Evolutionary conservation across 306 rosid species (phyloP).

Genomic region (Trifolium repens): DNA sequence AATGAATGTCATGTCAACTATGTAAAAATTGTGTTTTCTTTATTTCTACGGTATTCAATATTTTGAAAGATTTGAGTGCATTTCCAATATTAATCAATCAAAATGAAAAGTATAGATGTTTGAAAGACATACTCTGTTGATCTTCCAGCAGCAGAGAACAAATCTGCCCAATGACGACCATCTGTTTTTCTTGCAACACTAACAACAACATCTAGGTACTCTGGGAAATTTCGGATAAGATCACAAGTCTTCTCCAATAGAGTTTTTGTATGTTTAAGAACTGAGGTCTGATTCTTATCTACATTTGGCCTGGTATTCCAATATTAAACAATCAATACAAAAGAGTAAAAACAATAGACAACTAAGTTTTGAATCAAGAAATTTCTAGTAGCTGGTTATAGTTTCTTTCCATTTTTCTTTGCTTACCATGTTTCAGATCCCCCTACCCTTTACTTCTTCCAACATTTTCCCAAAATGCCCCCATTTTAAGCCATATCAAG

Average conservation of each 20-base stretch:
- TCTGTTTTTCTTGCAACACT: conserved; percentile 99
- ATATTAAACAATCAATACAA: conserved; percentile 39
- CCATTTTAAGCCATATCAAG: conserved; percentile 22
- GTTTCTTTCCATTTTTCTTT: too few relatives aligned
- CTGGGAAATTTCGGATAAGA: conserved; percentile 83
- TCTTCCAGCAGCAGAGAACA: conserved; percentile 94
- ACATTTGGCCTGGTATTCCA: conserved; percentile 69
- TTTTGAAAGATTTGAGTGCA: background rate
- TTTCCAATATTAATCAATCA: conserved; percentile 21
- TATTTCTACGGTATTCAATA: conserved; percentile 3
- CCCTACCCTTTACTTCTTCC: background rate
- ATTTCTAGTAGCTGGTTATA: background rate
- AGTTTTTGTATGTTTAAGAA: conserved; percentile 57
- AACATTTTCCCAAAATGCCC: conserved; percentile 5
- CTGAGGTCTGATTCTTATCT: conserved; percentile 67
- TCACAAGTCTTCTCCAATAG: conserved; percentile 97
- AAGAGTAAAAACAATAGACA: background rate
- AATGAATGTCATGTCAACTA: conserved; percentile 1
- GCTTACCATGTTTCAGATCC: conserved; percentile 9
- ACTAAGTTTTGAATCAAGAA: conserved; percentile 21
- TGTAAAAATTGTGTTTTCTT: background rate
- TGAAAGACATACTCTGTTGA: conserved; percentile 78
- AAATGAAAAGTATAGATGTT: conserved; percentile 39
- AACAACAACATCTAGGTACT: conserved; percentile 93
- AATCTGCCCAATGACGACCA: conserved; percentile 99